phyloP scores from a whole-genome alignment of 129 eudicot genomes.

The Smallanthus sonchifolius region DNA sequence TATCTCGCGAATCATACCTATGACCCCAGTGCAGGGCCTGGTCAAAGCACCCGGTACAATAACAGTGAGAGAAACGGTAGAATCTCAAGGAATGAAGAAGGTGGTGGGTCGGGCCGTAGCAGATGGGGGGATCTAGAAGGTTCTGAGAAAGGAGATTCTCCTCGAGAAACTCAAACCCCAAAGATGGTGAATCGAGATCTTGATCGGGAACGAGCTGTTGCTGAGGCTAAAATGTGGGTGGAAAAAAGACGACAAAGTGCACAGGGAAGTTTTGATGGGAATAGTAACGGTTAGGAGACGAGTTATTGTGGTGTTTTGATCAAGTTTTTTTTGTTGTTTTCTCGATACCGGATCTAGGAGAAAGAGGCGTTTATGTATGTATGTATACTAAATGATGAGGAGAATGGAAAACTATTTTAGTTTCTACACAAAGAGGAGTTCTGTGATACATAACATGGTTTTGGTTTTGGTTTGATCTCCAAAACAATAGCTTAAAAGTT shows the following conservation, averaged over 20 bases:
- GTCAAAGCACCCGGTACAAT: slow-evolving; percentile 25
- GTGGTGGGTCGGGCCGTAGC: slow-evolving; percentile 63
- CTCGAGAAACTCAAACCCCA: slow-evolving; percentile 61
- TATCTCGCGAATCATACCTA: slow-evolving; percentile 69
- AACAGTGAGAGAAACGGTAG: slow-evolving; percentile 44
- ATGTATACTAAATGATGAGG: slow-evolving; percentile 23
- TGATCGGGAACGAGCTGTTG: slow-evolving; percentile 91
- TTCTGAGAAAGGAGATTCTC: slow-evolving; percentile 79
- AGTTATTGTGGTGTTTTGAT: not conserved
- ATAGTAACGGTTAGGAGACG: slow-evolving; percentile 28
- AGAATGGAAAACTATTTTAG: not conserved
- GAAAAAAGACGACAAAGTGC: slow-evolving; percentile 72
- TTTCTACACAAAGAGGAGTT: not conserved
- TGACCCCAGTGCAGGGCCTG: slow-evolving; percentile 40
- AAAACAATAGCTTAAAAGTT: too few relatives aligned
- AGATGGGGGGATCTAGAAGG: slow-evolving; percentile 82
- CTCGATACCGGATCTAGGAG: slow-evolving; percentile 8
- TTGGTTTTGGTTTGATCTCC: too few relatives aligned
- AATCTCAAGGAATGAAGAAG: slow-evolving; percentile 53
- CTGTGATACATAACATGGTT: too few relatives aligned
- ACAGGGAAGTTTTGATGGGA: slow-evolving; percentile 65
- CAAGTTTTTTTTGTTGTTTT: slow-evolving; percentile 1
- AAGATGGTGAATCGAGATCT: slow-evolving; percentile 60
- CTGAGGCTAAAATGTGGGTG: slow-evolving; percentile 99
- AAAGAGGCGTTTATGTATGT: slow-evolving; percentile 13